Base-by-base conservation (phyloP, 768 basidiomycete species). In the Macrolepiota albuminosa region DNA sequence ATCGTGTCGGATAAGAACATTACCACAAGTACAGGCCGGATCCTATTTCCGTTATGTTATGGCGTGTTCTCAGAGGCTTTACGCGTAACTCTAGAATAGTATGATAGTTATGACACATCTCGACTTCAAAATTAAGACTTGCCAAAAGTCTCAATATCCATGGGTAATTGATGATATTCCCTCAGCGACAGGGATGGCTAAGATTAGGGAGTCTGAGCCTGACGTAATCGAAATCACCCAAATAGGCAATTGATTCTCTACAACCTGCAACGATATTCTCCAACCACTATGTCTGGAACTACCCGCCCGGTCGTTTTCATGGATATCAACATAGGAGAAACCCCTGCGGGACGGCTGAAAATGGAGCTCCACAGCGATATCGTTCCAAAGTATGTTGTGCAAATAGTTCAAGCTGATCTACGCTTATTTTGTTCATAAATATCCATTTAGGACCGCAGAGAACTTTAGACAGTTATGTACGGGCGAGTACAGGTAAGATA, bases 401-500 rank as follows among this genome's bases (percentile, higher is more conserved):
- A 45, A 10, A 34, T 37, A 24, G 18, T 21, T 36, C 26, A 11
- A n/a, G 46, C 7, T 33, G 54, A 57, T 26, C 39, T 18, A 58
- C 34, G 21, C 52, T 31, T 49, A 24, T 43, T 39, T 29, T 26
- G 4, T 39, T 16, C 4, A 40, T 18, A 29, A 21, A 21, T 21
- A 29, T 26, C 6, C 26, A 40, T 54, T 45, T 65, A 97, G 95
- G 69, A 98, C 96, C 2, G 94, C 95, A 8, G 96, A 99, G 75
- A 99, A 98, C 77, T 98, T 98, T 69, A 81, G 97, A 61, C 96
- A 98, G 68, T 78, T 98, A 31, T 98, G 96, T 70, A 98, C 95
- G 2, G 97, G 97, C n/a, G 96, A 98, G 75, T 91, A 85, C 74
- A 83, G 93, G 91, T 95, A 68, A 54, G 79, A 63, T 14, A 31